Evolutionary conservation across 306 rosid species (phyloP).

Genomic region (Ammopiptanthus mongolicus): DNA sequence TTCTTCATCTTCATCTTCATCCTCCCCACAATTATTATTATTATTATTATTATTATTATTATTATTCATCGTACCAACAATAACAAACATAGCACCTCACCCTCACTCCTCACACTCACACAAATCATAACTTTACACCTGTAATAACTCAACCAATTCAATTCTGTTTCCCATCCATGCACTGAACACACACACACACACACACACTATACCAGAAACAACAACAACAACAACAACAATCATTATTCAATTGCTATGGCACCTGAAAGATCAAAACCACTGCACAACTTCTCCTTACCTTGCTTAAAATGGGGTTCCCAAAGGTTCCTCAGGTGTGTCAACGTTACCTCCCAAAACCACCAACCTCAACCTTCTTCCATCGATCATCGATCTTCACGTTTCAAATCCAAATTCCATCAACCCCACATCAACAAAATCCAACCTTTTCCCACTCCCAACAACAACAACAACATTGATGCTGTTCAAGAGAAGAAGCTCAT

Average conservation of each 20-base stretch:
- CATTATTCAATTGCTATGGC: slow-evolving; percentile 26
- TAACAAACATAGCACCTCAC: neutral
- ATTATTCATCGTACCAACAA: neutral
- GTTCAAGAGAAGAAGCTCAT: slow-evolving; percentile 30
- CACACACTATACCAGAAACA: neutral
- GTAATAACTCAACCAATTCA: neutral
- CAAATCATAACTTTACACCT: neutral
- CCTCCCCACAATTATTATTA: neutral
- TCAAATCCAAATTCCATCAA: slow-evolving; percentile 3
- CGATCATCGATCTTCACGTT: slow-evolving; percentile 25
- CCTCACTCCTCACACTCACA: neutral
- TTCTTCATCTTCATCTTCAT: neutral
- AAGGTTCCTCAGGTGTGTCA: slow-evolving; percentile 44
- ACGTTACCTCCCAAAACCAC: neutral
- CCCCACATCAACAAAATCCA: slow-evolving; percentile 1
- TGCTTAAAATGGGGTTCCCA: slow-evolving; percentile 57
- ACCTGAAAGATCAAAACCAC: slow-evolving; percentile 50
- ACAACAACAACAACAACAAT: neutral
- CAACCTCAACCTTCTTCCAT: slow-evolving; percentile 8
- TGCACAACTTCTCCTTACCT: slow-evolving; percentile 63
- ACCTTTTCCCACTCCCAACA: slow-evolving; percentile 6
- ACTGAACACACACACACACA: too few species aligned
- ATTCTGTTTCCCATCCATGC: neutral
- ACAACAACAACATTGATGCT: slow-evolving; percentile 19
- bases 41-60: too few species aligned